Evolutionary conservation across 1,284 basidiomycete genomes (phyloP), one percentile per base, ranked within the genome.

Genomic region (Rhodotorula sp.): DNA sequence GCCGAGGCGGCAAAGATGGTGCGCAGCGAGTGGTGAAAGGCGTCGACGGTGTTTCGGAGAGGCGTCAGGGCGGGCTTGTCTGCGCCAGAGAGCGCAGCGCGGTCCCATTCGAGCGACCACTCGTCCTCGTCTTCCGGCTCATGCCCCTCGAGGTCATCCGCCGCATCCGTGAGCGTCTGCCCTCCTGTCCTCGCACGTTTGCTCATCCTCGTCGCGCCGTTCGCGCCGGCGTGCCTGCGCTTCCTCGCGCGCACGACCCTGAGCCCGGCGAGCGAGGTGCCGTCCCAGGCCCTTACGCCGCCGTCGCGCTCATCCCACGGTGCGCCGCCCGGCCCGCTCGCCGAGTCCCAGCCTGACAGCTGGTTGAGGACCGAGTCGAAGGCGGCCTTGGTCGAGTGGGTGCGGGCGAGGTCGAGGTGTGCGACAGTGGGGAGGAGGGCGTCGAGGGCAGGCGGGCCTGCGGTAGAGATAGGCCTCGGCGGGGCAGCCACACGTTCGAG

Each of bases 21-120:
- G 3, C 41, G 9, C n/a, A 76, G 67, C 0, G 64, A 69, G 48
- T 61, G 50, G 42, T 74, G 71, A 53, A 76, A 70, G 3, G 69
- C 44, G 21, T 76, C 75, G 68, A 76, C 49, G 13, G 73, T 72
- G 61, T 76, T 74, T 4, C 71, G 70, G 19, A 76, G 65, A 2
- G 75, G 75, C 0, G 46, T 68, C 34, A 76, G 44, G 5, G 52
- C 34, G 1, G 63, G 61, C 48, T 67, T 64, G 10, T 44, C 25
- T 9, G 42, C 42, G 1, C 46, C 14, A 1, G 45, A 3, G 7
- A 48, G 7, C n/a, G 59, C n/a, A 27, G 52, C 23, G 21, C 57
- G 44, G 59, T 73, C 59, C 74, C 74, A 75, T 17, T 61, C 46
- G 49, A 74, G 67, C 12, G 25, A 25, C 74, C 74, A 75, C 41